Evolutionary conservation across 176 grass and related monocot genomes (phyloP), one percentile per base, ranked within the genome.

Genomic region (Miscanthus lutarioriparius): DNA sequence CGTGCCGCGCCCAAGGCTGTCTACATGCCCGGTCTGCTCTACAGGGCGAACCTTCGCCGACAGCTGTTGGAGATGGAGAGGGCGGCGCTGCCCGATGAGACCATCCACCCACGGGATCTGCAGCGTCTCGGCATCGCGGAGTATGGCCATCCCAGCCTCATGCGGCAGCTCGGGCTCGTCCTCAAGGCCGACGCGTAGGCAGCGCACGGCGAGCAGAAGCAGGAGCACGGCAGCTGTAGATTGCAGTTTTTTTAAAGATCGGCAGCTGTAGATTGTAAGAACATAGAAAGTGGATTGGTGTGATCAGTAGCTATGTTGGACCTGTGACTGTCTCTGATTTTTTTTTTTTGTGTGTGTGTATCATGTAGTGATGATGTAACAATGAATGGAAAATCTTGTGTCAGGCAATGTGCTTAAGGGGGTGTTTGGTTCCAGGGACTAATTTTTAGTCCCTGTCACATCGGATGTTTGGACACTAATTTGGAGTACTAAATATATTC

Each of bases 11-110:
- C 33, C 33, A 69, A 38, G 65, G 33, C 65, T 6, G 64, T 66
- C 1, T 8, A 16, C 64, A 3, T 67, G 30, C 2, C 2, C 30
- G 15, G 15, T 7, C 12, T 36, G 64, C 11, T 39, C 35, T 10
- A 12, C 67, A 51, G 12, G 79, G 64, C 67, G 45, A 82, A 44
- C 23, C 2, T 13, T 53, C 80, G 80, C 7, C 80, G 23, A 25
- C 22, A 41, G 10, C 27, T 72, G 67, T 6, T 43, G 16, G 68
- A 82, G 64, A 51, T 25, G 32, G 64, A 81, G 79, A 81, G 13
- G 79, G 0, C 30, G 63, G 78, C 7, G 11, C 17, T 49, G 64
- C 14, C 22, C 0, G 48, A 70, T 14, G 22, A 70, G 30, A 56
- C 7, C 8, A 37, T 81, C 48, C 12, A 70, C 47, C 7, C 9